These are phyloP conservation scores for Nothophoma quercina DNA, from an alignment of 2,329 filamentous ascomycete species.

Conservation along the genomic window DNA sequence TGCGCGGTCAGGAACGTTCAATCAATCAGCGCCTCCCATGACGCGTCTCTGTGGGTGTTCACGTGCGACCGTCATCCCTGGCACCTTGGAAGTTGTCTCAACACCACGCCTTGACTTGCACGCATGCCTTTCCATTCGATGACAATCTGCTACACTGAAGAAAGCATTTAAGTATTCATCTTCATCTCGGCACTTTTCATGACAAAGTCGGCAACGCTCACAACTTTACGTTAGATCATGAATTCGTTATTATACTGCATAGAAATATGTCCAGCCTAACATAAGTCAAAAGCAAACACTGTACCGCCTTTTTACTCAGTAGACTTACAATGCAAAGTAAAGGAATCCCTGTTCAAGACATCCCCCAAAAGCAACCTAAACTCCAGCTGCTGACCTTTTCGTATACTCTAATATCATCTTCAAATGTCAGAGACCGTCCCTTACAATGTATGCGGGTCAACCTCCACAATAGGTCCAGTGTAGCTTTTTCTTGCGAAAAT, in stretches of 20 bases:
- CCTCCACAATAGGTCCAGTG: slow-evolving; percentile 44
- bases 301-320: slow-evolving; percentile 1
- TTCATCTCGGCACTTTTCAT: not conserved
- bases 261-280: slow-evolving; percentile 8
- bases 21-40: not conserved
- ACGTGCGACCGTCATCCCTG: not conserved
- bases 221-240: not conserved
- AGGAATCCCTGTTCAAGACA: not conserved
- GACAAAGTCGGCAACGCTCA: not conserved
- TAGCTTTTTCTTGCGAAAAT: slow-evolving; percentile 42
- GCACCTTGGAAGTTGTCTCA: not conserved
- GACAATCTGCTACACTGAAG: too few relatives aligned
- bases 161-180: too few relatives aligned
- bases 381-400: not conserved
- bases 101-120: too few relatives aligned
- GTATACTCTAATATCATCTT: not conserved
- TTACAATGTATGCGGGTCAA: slow-evolving; percentile 35
- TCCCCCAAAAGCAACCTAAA: not conserved
- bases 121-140: too few relatives aligned
- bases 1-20: slow-evolving; percentile 2
- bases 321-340: slow-evolving; percentile 7
- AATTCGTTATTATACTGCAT: slow-evolving; percentile 11
- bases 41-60: slow-evolving; percentile 6
- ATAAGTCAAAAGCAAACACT: not conserved
- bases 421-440: not conserved